Evolutionary conservation across 2,329 filamentous ascomycete genomes (phyloP).

Genomic region (Diaporthe batatas): DNA sequence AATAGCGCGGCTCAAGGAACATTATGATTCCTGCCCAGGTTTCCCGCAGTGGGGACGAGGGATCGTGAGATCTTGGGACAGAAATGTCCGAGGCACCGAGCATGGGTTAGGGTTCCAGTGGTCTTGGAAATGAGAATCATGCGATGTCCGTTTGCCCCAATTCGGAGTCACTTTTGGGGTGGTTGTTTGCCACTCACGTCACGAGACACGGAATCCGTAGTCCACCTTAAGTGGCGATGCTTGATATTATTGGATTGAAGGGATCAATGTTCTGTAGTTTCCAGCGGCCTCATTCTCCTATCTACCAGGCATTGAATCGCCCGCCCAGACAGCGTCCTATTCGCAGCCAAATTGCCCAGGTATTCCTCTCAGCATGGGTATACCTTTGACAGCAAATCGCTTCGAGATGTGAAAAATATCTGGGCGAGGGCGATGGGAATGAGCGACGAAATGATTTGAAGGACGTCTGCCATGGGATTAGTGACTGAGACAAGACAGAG

Average conservation of each 20-base stretch:
- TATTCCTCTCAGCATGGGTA: no score
- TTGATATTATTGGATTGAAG: background rate
- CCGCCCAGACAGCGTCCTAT: background rate
- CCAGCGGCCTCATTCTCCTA: background rate
- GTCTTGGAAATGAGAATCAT: background rate
- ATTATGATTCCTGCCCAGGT: background rate
- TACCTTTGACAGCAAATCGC: no score
- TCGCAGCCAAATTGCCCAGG: background rate
- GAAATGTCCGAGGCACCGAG: constrained; percentile 6
- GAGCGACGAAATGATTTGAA: no score
- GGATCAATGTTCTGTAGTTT: background rate
- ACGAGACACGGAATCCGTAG: background rate
- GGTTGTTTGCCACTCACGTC: background rate
- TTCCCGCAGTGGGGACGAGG: background rate
- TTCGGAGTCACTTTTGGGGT: background rate
- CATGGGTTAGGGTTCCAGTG: constrained; percentile 6
- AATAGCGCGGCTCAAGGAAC: constrained; percentile 18
- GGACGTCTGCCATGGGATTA: no score
- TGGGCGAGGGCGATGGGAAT: no score
- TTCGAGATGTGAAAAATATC: no score
- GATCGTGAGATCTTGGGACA: constrained; percentile 15
- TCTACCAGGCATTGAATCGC: background rate
- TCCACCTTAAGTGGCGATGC: background rate
- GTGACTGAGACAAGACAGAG: no score
- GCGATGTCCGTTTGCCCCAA: background rate